A percentile compares a stretch with the other conserved stretches of the same genome.
Conservation (phyloP, 2,329 filamentous ascomycete genomes). For the Claviceps sp. region DNA sequence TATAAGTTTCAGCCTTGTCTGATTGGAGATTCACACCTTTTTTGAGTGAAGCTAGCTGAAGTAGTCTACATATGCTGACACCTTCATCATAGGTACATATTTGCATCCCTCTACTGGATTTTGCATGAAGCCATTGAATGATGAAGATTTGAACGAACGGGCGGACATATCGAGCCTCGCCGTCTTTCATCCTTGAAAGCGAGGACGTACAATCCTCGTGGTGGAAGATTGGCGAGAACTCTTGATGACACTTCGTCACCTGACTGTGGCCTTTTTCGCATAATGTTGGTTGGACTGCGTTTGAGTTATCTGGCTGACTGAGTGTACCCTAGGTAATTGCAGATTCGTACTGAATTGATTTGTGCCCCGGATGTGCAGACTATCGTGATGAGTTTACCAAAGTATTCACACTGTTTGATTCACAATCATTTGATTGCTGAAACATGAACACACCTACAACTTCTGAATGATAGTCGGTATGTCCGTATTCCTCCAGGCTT, state of each 20-base stretch:
- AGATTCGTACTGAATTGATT: conserved; percentile 8
- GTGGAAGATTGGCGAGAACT: conserved; percentile 35
- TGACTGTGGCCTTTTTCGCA: conserved; percentile 31
- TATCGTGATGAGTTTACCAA: conserved; percentile 33
- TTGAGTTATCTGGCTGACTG: conserved; percentile 15
- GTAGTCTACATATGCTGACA: conserved; percentile 21
- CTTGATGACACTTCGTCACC: conserved; percentile 55
- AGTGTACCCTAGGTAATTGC: conserved; percentile 15
- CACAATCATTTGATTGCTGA: conserved; percentile 21
- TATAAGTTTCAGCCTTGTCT: conserved; percentile 56
- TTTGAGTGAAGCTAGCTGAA: conserved; percentile 5
- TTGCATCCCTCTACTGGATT: background rate
- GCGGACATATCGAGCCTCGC: conserved; percentile 50
- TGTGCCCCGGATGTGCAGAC: background rate
- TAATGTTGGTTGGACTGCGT: conserved; percentile 7
- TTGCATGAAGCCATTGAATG: conserved; percentile 26
- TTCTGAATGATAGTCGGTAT: conserved; percentile 35
- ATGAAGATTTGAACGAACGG: conserved; percentile 57
- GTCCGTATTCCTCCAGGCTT: background rate
- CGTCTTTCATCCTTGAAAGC: conserved; percentile 35
- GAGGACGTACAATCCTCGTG: conserved; percentile 50
- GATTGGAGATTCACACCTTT: conserved; percentile 28
- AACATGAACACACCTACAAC: conserved; percentile 40
- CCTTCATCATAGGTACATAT: conserved; percentile 27
- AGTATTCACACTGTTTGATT: conserved; percentile 51